Conservation (phyloP, 2,329 filamentous ascomycete genomes). For the Claviceps spartinae region DNA sequence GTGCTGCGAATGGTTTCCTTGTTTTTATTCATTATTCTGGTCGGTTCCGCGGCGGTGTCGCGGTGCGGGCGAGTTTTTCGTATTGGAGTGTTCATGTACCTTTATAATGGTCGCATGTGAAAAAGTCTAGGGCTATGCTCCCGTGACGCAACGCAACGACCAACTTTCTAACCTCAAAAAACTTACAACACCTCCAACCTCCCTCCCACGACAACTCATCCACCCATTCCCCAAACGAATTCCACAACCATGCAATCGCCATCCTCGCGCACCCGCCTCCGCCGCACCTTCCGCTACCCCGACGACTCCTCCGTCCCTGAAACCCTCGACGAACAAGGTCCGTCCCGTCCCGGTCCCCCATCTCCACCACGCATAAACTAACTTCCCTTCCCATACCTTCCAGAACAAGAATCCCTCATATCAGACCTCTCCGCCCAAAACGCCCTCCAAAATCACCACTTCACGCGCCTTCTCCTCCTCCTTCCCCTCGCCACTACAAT, state of each 20-base stretch:
- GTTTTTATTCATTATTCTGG: no score
- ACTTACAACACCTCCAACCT: not conserved
- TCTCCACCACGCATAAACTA: not conserved
- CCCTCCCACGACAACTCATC: not conserved
- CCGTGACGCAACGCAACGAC: not conserved
- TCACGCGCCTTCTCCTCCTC: constrained; percentile 42
- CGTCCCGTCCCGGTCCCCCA: not conserved
- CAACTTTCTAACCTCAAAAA: not conserved
- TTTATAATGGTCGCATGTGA: no score
- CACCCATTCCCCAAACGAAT: not conserved
- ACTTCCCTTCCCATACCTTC: constrained; percentile 7
- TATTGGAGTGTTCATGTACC: no score
- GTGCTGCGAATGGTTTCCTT: no score
- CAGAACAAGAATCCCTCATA: constrained; percentile 55
- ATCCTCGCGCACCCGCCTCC: constrained; percentile 43
- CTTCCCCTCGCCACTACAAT: constrained; percentile 44
- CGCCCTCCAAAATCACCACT: constrained; percentile 41
- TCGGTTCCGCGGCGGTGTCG: no score
- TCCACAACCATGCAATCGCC: constrained; percentile 6
- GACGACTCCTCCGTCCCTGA: constrained; percentile 42
- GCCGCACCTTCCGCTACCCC: constrained; percentile 67
- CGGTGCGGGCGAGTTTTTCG: no score
- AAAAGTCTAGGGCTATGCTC: no score
- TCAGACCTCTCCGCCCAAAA: constrained; percentile 39
- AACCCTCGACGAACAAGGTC: constrained; percentile 65